Base-by-base conservation (phyloP, 164 flowering plant genomes). In the Paratinospora sagittata region DNA sequence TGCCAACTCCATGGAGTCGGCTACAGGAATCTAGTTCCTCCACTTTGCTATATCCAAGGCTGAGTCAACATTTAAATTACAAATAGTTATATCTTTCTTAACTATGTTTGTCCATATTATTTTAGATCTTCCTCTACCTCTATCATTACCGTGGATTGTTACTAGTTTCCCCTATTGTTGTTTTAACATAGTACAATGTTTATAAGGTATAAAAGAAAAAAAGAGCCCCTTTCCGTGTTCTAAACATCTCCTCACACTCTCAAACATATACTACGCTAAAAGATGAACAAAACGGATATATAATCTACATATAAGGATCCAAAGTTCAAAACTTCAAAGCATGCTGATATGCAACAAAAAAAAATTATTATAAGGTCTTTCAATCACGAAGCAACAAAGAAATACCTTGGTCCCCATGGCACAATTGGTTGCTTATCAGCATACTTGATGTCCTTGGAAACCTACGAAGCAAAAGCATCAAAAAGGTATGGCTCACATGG, bases 381-480 rank as follows among this genome's bases (percentile, higher is more conserved):
- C 13, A 67, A 23, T 17, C 30, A 26, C 19, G 61, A 24, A 49
- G 14, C 52, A 64, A 3, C 8, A 67, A 72, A 17, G 24, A 70
- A 78, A 74, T 73, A 96, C 99, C 99, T 91, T 36, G 99, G 99
- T 12, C 90, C 97, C 99, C 98, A 91, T 37, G 99, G 96, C 39
- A 96, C 79, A 76, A 96, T 77, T 65, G 99, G 98, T 77, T 87
- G 94, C 80, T 89, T 96, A 77, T 96, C 99, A 60, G 99, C 99
- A 86, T 86, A 96, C 80, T 89, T 96, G 66, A 93, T 85, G 74
- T 96, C 98, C 84, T 96, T 91, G 13, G 99, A 93, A 49, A 96
- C 98, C 99, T 94, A 82, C 61, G 78, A 8, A 14, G 17, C 43
- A 36, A 60, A 72, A 47, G 49, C 66, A 72, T 27, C 33, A 19